Conservation (phyloP, 352 stramenopile genomes). For the Halophytophthora batemanensis region DNA sequence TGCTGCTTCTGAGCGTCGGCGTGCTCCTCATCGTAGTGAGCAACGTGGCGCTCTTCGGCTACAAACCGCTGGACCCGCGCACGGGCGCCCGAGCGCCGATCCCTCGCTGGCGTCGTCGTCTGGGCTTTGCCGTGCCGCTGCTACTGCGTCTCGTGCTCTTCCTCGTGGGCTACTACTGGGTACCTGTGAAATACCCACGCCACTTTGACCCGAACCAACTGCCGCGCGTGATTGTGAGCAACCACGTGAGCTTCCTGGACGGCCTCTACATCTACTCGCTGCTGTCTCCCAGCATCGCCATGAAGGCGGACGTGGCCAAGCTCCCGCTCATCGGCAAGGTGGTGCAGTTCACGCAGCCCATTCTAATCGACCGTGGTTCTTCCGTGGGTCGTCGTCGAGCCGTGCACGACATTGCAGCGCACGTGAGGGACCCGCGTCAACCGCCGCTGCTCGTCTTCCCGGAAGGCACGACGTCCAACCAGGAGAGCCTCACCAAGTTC, state of each 20-base stretch:
- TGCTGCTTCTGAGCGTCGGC: slow-evolving; percentile 35
- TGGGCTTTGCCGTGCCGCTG: slow-evolving; percentile 31
- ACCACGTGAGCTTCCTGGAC: slow-evolving; percentile 73
- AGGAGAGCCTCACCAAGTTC: slow-evolving; percentile 68
- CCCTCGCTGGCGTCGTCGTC: slow-evolving; percentile 40
- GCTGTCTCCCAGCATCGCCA: slow-evolving; percentile 59
- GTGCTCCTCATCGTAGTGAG: slow-evolving; percentile 37
- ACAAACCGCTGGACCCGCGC: slow-evolving; percentile 36
- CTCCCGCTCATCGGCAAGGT: slow-evolving; percentile 56
- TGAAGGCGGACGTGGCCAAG: slow-evolving; percentile 63
- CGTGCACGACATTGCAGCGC: slow-evolving; percentile 57
- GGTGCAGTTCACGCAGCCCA: slow-evolving; percentile 57
- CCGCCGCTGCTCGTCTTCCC: slow-evolving; percentile 73
- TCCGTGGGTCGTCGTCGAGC: slow-evolving; percentile 48
- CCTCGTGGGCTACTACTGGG: slow-evolving; percentile 66
- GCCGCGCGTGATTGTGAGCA: slow-evolving; percentile 59
- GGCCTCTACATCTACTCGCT: slow-evolving; percentile 57
- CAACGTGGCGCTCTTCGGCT: slow-evolving; percentile 49
- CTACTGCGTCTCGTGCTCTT: slow-evolving; percentile 52
- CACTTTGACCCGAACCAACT: slow-evolving; percentile 23
- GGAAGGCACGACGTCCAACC: slow-evolving; percentile 71
- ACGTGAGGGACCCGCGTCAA: slow-evolving; percentile 36
- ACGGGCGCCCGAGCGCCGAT: slow-evolving; percentile 26
- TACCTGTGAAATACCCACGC: slow-evolving; percentile 40
- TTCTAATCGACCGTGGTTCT: slow-evolving; percentile 60